Base-by-base conservation (phyloP, 768 basidiomycete species). In the Butyriboletus loyo region DNA sequence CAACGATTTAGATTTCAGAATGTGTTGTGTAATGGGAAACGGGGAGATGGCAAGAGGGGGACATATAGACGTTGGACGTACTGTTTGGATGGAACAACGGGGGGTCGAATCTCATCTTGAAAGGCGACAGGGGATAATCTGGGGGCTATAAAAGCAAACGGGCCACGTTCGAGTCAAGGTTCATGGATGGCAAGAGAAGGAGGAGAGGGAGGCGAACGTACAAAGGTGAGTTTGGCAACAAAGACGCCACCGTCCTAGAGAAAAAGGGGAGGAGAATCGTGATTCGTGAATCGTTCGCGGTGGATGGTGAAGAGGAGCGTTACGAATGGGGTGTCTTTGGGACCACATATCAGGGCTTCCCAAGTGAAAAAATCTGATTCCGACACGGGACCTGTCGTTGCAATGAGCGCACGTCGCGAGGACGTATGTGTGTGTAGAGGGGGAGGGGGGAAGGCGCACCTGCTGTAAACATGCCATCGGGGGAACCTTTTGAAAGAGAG, bases 31-130 rank as follows among this genome's bases (percentile, higher is more conserved):
- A n/a, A n/a, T n/a, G n/a, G n/a, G n/a, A n/a, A n/a, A n/a, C n/a
- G n/a, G n/a, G n/a, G n/a, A n/a, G n/a, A n/a, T n/a, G n/a, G n/a
- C n/a, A n/a, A n/a, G n/a, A n/a, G n/a, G n/a, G n/a, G n/a, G n/a
- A n/a, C n/a, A n/a, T n/a, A n/a, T n/a, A n/a, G n/a, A n/a, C n/a
- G n/a, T n/a, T n/a, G n/a, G 22, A 73, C 89, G 71, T 60, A 96
- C 97, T 89, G 69, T 99, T 99, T 17, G 97, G 97, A 72, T 99
- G 97, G 72, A 98, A 90, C 50, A 99, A 70, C 3, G 96, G 95
- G 4, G 97, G 97, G 40, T 98, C 94, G 64, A 99, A 99, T 65
- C 83, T 92, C 97, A 99, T 98, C 76, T 94, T 98, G 85, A 98
- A 98, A 19, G 97, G 97, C 47, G 92, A 96, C 63, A 99, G 75